These are phyloP conservation scores for Fennellomyces sp. DNA, from an alignment of 371 early-diverging fungal species.

Conservation along the genomic window DNA sequence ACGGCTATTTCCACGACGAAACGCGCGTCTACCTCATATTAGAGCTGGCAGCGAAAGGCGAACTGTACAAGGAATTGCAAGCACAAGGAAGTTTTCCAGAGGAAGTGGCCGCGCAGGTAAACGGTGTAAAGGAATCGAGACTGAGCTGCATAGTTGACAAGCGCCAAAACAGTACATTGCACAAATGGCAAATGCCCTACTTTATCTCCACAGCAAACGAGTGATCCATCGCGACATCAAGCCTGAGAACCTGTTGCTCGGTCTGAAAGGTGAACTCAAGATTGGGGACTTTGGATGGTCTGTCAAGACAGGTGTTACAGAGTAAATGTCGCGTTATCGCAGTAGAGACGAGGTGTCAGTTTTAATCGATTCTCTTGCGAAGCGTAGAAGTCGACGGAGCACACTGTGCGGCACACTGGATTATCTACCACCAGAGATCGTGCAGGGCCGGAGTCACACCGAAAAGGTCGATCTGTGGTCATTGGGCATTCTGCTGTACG, in stretches of 20 bases:
- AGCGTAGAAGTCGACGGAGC: constrained; percentile 56
- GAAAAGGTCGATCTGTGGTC: constrained; percentile 88
- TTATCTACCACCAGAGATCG: constrained; percentile 97
- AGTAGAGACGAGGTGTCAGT: neutral
- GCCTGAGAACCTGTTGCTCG: constrained; percentile 94
- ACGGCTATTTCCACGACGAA: constrained; percentile 96
- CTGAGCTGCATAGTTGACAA: neutral
- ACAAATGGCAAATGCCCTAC: constrained; percentile 78
- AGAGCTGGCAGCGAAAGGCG: constrained; percentile 96
- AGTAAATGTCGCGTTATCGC: constrained; percentile 22
- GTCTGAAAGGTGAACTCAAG: constrained; percentile 51
- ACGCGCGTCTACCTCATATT: constrained; percentile 93
- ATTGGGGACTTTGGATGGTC: constrained; percentile 59
- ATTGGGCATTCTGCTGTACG: constrained; percentile 88
- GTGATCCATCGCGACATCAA: constrained; percentile 98
- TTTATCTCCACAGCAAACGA: constrained; percentile 91
- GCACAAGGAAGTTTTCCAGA: constrained; percentile 76
- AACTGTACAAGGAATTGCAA: constrained; percentile 87
- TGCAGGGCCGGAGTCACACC: constrained; percentile 74
- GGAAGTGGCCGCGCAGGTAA: constrained; percentile 73
- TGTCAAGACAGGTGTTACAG: constrained; percentile 35
- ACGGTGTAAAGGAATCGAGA: neutral
- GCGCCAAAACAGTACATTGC: constrained; percentile 71
- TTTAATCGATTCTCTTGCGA: neutral
- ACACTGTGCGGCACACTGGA: constrained; percentile 99